phyloP scores from a whole-genome alignment of 306 rosid genomes.

The Acacia acuminata region DNA sequence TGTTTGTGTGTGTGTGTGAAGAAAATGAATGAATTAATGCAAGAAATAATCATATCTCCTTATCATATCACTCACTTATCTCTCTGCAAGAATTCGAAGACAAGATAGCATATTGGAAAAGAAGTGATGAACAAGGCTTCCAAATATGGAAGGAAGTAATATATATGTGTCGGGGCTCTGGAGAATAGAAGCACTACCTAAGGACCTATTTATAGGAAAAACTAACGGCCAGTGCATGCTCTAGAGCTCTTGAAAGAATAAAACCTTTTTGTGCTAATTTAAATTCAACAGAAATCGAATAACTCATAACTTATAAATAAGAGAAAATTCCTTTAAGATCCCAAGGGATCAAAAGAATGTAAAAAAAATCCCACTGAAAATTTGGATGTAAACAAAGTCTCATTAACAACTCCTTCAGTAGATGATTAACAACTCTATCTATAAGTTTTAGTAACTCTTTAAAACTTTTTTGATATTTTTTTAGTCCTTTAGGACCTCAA shows the following conservation, averaged over 20 bases:
- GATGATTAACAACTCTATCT: too few species aligned
- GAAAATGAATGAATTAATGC: not conserved
- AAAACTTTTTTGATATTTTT: too few species aligned
- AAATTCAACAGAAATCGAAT: too few species aligned
- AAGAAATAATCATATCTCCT: not conserved
- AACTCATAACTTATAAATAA: too few species aligned
- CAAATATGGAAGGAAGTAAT: not conserved
- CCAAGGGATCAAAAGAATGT: too few species aligned
- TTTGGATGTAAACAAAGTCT: too few species aligned
- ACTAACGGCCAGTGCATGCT: not conserved
- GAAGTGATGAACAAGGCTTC: not conserved
- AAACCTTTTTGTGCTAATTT: not conserved
- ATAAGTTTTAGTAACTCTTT: too few species aligned
- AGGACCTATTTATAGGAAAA: constrained; percentile 51
- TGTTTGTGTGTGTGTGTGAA: not conserved
- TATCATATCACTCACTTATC: not conserved
- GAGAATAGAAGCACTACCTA: constrained; percentile 17
- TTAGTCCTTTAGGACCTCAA: too few species aligned
- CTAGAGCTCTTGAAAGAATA: not conserved
- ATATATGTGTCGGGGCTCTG: not conserved
- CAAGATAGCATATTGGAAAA: too few species aligned
- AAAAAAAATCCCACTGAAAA: too few species aligned
- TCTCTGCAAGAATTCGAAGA: not conserved
- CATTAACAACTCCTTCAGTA: too few species aligned
- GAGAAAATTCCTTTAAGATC: too few species aligned